Conservation (phyloP, 2,329 filamentous ascomycete genomes). For the Paecilomyces formosus region DNA sequence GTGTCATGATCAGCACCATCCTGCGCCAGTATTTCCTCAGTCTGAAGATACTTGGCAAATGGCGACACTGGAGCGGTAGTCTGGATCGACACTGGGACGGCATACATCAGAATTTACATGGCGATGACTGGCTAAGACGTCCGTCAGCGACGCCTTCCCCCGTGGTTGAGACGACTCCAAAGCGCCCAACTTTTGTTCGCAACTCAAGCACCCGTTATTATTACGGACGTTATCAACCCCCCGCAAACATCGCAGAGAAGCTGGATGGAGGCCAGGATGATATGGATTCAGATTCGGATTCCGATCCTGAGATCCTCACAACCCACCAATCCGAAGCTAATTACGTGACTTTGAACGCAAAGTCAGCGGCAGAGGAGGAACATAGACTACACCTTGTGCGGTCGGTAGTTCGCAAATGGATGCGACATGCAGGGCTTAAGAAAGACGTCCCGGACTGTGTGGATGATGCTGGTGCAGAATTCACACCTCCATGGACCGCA, state of each 20-base stretch:
- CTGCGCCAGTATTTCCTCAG: conserved; percentile 88
- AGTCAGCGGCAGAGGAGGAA: conserved; percentile 42
- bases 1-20: conserved; percentile 77
- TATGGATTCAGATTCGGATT: conserved; percentile 38
- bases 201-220: neutral
- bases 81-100: conserved; percentile 58
- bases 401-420: conserved; percentile 67
- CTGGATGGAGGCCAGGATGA: conserved; percentile 14
- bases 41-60: conserved; percentile 70
- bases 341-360: conserved; percentile 30
- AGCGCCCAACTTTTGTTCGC: neutral
- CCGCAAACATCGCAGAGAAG: neutral
- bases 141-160: conserved; percentile 26
- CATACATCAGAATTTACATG: conserved; percentile 57
- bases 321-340: conserved; percentile 24
- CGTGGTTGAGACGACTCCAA: conserved; percentile 14
- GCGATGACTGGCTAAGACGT: conserved; percentile 42
- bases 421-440: conserved; percentile 57
- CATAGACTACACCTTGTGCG: conserved; percentile 58
- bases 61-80: conserved; percentile 62
- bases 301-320: conserved; percentile 31
- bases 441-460: conserved; percentile 40
- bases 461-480: conserved; percentile 54
- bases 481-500: conserved; percentile 64
- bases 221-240: neutral